phyloP scores from a whole-genome alignment of 2,329 filamentous ascomycete species.

The Pseudogymnoascus sp. region DNA sequence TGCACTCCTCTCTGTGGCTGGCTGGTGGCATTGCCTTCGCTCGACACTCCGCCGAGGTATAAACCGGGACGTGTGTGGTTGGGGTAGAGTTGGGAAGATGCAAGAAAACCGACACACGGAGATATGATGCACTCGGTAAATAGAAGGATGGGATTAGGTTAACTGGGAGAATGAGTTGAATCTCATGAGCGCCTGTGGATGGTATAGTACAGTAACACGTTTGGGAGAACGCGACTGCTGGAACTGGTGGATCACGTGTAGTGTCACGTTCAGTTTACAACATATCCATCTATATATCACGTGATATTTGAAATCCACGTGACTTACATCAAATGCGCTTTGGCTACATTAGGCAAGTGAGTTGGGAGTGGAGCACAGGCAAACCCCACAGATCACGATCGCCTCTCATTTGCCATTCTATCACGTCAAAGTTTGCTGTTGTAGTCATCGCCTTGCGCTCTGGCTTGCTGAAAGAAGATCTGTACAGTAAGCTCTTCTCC shows the following conservation, averaged over 20 bases:
- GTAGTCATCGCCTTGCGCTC: not conserved
- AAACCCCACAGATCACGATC: not conserved
- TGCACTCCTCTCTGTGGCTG: not conserved
- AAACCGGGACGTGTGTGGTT: not conserved
- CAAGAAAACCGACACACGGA: not conserved
- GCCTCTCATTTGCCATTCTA: not conserved
- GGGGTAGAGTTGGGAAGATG: not conserved
- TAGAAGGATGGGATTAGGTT: not conserved
- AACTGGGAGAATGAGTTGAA: not conserved
- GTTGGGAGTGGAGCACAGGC: not conserved
- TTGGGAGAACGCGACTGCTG: not conserved
- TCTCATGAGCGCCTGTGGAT: not conserved
- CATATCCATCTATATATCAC: too few relatives aligned
- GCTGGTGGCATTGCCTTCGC: not conserved
- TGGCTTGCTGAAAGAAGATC: not conserved
- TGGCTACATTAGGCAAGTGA: slow-evolving; percentile 1
- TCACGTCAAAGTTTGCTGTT: not conserved
- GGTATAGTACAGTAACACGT: too few relatives aligned
- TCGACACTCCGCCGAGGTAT: not conserved
- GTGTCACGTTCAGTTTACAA: not conserved
- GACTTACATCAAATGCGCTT: not conserved
- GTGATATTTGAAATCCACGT: not conserved
- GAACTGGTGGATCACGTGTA: not conserved
- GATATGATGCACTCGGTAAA: not conserved
- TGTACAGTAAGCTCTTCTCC: not conserved